Conservation (phyloP, 352 stramenopile species). For the Globisporangium nodosum region DNA sequence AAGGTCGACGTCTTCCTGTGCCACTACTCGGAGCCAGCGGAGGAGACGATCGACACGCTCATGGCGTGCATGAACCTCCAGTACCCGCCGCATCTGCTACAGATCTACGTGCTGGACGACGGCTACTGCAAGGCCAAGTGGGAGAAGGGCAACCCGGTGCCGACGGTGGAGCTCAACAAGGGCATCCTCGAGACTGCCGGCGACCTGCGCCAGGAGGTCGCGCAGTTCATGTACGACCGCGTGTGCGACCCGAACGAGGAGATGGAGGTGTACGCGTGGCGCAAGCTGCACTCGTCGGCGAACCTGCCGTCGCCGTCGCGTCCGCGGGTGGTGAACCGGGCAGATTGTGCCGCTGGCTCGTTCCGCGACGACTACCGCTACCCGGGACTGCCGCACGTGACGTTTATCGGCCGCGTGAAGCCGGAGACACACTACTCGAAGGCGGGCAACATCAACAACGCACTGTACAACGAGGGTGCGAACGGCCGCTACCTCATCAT, state of each 20-base stretch:
- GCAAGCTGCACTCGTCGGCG: conserved; percentile 77
- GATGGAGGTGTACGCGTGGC: conserved; percentile 85
- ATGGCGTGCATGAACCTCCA: conserved; percentile 86
- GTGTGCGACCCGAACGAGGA: conserved; percentile 84
- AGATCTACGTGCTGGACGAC: conserved; percentile 84
- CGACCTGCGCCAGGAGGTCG: conserved; percentile 76
- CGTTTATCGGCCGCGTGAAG: conserved; percentile 76
- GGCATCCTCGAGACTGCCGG: conserved; percentile 62
- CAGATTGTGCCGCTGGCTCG: conserved; percentile 68
- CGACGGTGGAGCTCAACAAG: conserved; percentile 16
- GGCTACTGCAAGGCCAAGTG: conserved; percentile 83
- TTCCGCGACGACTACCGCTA: conserved; percentile 87
- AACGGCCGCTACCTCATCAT: conserved; percentile 76
- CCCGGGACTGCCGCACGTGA: conserved; percentile 72
- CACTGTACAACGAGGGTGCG: conserved; percentile 82
- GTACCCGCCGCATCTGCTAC: conserved; percentile 80
- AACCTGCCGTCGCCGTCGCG: conserved; percentile 70
- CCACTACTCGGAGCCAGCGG: conserved; percentile 78
- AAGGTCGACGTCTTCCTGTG: conserved; percentile 81
- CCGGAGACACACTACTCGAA: conserved; percentile 75
- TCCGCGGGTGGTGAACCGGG: conserved; percentile 65
- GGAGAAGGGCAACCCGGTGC: conserved; percentile 68
- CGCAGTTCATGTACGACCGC: conserved; percentile 87
- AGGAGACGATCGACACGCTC: conserved; percentile 83
- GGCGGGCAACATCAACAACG: conserved; percentile 90